A percentile compares a stretch with the other conserved stretches of the same genome.
phyloP scores from a whole-genome alignment of 1,139 yeast genomes.

The Wickerhamomyces sp. region DNA sequence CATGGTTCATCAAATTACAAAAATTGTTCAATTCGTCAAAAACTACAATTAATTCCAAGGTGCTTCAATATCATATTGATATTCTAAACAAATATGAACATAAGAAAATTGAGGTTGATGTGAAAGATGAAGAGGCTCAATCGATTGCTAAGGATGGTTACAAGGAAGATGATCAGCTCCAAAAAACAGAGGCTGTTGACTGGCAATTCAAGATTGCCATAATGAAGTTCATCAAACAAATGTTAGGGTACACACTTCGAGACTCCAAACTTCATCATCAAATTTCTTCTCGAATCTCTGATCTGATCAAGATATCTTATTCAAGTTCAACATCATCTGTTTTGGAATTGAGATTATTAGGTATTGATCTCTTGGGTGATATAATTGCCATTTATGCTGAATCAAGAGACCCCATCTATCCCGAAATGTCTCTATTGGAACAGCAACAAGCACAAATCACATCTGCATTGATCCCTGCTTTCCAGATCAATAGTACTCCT shows the following conservation, averaged over 20 bases:
- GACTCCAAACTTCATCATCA: conserved; percentile 37
- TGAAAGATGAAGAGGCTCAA: conserved; percentile 40
- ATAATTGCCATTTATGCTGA: conserved; percentile 42
- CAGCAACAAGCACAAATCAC: conserved; percentile 95
- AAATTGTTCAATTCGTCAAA: conserved; percentile 32
- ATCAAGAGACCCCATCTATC: conserved; percentile 68
- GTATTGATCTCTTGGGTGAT: conserved; percentile 64
- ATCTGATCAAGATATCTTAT: conserved; percentile 76
- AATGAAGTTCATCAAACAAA: conserved; percentile 49
- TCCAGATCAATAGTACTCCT: conserved; percentile 67
- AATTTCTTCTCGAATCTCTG: conserved; percentile 54
- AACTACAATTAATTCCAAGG: conserved; percentile 26
- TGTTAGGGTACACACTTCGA: conserved; percentile 40
- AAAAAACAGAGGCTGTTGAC: conserved; percentile 23
- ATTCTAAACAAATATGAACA: conserved; percentile 21
- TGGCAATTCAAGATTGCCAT: conserved; percentile 34
- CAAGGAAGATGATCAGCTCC: conserved; percentile 16
- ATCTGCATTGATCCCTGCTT: conserved; percentile 89
- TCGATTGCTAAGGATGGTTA: conserved; percentile 33
- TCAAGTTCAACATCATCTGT: conserved; percentile 77
- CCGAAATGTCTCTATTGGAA: conserved; percentile 68
- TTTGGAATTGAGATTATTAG: conserved; percentile 54
- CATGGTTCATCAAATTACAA: conserved; percentile 36
- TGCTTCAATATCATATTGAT: conserved; percentile 13
- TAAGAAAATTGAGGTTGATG: conserved; percentile 24